Conservation (phyloP, 331 rosid species). For the Arachis monticola region DNA sequence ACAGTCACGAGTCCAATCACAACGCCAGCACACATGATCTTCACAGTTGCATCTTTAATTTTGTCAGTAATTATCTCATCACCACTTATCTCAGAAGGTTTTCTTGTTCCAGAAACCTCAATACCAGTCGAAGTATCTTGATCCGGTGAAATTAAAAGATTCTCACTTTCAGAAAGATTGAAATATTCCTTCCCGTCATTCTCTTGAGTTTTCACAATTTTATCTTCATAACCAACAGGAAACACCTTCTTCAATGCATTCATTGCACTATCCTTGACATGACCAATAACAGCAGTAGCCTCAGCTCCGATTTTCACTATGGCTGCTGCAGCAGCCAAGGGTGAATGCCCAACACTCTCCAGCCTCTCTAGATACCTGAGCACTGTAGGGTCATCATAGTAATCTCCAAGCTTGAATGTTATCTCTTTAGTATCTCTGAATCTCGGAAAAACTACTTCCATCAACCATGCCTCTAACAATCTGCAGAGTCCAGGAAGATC, state of each 20-base stretch:
- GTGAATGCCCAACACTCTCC: constrained; percentile 81
- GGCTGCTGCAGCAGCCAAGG: constrained; percentile 98
- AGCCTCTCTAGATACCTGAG: constrained; percentile 83
- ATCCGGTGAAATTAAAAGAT: constrained; percentile 48
- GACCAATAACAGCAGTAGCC: constrained; percentile 92
- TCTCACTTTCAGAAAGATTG: constrained; percentile 52
- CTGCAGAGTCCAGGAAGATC: constrained; percentile 97
- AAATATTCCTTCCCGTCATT: constrained; percentile 51
- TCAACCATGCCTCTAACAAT: constrained; percentile 88
- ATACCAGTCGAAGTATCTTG: constrained; percentile 49
- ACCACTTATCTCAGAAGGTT: constrained; percentile 44
- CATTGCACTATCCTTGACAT: constrained; percentile 81
- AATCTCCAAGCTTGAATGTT: constrained; percentile 85
- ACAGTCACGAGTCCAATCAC: constrained; percentile 80
- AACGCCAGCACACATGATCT: constrained; percentile 88
- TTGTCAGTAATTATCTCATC: constrained; percentile 60
- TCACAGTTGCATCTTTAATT: constrained; percentile 77
- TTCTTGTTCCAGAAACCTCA: constrained; percentile 55
- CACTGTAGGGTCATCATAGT: constrained; percentile 88
- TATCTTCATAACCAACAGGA: constrained; percentile 61
- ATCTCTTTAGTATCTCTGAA: constrained; percentile 80
- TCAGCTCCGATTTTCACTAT: constrained; percentile 91
- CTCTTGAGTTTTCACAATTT: constrained; percentile 48
- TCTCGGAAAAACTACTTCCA: constrained; percentile 92
- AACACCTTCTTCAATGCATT: constrained; percentile 84